phyloP scores from a whole-genome alignment of 202 grass and related monocot species.

The Thinopyrum obtusiflorum region DNA sequence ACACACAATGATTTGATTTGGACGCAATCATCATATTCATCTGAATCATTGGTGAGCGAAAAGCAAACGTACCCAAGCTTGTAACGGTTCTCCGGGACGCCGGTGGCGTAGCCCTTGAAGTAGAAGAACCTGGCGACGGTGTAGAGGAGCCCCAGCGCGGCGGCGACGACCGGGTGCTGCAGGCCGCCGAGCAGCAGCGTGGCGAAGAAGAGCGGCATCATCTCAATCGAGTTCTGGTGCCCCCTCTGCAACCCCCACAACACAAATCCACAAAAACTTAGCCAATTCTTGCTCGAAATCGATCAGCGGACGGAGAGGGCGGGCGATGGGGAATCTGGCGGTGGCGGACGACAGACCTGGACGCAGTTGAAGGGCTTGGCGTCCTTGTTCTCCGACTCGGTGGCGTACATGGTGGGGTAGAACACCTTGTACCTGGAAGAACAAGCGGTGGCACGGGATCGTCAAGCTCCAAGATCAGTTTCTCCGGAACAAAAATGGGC shows the following conservation, averaged over 20 bases:
- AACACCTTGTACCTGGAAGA: conserved; percentile 77
- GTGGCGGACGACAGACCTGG: conserved; percentile 40
- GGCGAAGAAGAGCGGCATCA: conserved; percentile 89
- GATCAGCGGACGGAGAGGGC: neutral
- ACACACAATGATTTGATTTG: neutral
- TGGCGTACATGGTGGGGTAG: conserved; percentile 74
- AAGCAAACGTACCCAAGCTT: conserved; percentile 72
- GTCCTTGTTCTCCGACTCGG: conserved; percentile 88
- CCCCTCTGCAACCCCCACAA: conserved; percentile 58
- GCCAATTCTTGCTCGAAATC: no score
- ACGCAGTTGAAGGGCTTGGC: conserved; percentile 97
- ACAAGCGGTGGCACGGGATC: neutral
- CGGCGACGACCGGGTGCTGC: conserved; percentile 64
- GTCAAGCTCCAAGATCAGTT: neutral
- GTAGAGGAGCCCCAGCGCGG: conserved; percentile 63
- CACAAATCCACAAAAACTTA: neutral
- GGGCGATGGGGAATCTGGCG: neutral
- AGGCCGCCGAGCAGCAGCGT: conserved; percentile 76
- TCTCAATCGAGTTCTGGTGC: conserved; percentile 93
- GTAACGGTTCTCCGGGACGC: conserved; percentile 71
- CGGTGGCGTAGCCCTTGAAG: conserved; percentile 89
- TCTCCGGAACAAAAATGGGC: neutral
- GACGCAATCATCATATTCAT: neutral
- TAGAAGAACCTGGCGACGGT: conserved; percentile 80
- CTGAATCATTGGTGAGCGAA: neutral